These are phyloP conservation scores for Mycosphaerelloides madeirae DNA, from an alignment of 2,329 filamentous ascomycete species.

Conservation along the genomic window DNA sequence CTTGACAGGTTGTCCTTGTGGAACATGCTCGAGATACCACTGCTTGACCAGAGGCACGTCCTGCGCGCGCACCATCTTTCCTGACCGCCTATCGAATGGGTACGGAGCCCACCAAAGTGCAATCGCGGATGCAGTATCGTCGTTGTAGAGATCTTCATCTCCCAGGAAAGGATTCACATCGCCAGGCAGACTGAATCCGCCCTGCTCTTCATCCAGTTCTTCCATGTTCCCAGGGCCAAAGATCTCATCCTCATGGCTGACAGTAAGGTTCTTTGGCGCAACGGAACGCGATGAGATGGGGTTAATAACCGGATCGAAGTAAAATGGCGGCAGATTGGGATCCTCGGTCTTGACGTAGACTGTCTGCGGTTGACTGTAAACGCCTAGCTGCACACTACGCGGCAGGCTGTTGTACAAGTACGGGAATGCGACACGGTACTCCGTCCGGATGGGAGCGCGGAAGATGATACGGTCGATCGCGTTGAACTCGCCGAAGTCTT, in stretches of 20 bases:
- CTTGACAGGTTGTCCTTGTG: slow-evolving; percentile 86
- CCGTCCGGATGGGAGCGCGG: slow-evolving; percentile 86
- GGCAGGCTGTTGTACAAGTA: slow-evolving; percentile 96
- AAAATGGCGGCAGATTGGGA: slow-evolving; percentile 85
- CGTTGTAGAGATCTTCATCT: slow-evolving; percentile 82
- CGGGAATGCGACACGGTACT: slow-evolving; percentile 91
- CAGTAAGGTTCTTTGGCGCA: slow-evolving; percentile 84
- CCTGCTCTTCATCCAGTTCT: slow-evolving; percentile 58
- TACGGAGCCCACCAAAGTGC: slow-evolving; percentile 97
- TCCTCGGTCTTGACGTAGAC: slow-evolving; percentile 88
- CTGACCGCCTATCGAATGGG: slow-evolving; percentile 89
- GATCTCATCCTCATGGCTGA: slow-evolving; percentile 89
- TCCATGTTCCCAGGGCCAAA: slow-evolving; percentile 79
- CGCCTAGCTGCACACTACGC: slow-evolving; percentile 84
- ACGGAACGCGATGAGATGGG: slow-evolving; percentile 94
- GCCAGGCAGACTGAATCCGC: slow-evolving; percentile 68
- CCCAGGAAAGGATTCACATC: slow-evolving; percentile 82
- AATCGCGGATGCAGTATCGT: slow-evolving; percentile 86
- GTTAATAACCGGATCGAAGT: slow-evolving; percentile 97
- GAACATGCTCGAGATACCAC: slow-evolving; percentile 96
- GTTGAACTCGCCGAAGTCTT: slow-evolving; percentile 99
- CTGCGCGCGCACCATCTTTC: slow-evolving; percentile 92
- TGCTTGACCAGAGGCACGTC: slow-evolving; percentile 97
- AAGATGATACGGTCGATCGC: slow-evolving; percentile 99
- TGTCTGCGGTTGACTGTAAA: slow-evolving; percentile 89